A percentile compares a stretch with the other conserved stretches of the same genome.
These are phyloP conservation scores for Tulasnella sp. DNA, from an alignment of 768 basidiomycete genomes.

Conservation along the genomic window DNA sequence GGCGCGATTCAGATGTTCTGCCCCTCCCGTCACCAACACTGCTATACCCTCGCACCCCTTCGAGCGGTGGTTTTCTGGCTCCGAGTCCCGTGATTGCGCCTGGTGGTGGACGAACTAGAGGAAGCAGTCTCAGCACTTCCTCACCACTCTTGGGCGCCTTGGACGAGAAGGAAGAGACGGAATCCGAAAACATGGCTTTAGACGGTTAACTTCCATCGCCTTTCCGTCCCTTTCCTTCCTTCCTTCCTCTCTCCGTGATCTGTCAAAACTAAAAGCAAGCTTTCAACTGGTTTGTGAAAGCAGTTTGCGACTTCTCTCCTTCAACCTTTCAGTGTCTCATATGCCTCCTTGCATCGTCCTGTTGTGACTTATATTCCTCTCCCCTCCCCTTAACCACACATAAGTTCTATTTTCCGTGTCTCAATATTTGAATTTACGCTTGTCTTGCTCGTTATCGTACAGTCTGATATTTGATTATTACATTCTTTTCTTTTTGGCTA, in stretches of 20 bases:
- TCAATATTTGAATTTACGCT: not conserved
- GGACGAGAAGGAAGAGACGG: not conserved
- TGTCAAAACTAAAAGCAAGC: not conserved
- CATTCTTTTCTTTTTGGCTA: not conserved
- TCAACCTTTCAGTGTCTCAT: not conserved
- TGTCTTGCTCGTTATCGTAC: not conserved
- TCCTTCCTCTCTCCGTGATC: too few species aligned
- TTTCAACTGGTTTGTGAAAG: not conserved
- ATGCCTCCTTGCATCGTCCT: not conserved
- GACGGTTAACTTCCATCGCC: not conserved
- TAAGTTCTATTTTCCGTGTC: not conserved
- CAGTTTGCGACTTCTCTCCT: not conserved
- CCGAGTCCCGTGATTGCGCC: constrained; percentile 4
- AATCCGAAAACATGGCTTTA: not conserved
- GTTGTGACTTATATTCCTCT: not conserved
- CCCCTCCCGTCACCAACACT: constrained; percentile 5
- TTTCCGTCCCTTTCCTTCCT: not conserved
- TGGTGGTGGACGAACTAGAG: not conserved
- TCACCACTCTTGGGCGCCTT: not conserved
- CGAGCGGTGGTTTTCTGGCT: not conserved
- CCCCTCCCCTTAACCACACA: not conserved
- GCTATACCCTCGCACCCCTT: not conserved
- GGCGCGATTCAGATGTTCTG: constrained; percentile 10
- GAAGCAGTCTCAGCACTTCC: constrained; percentile 1
- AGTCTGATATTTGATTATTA: not conserved